Base-by-base conservation (phyloP, 345 rosid species). In the Mercurialis annua region DNA sequence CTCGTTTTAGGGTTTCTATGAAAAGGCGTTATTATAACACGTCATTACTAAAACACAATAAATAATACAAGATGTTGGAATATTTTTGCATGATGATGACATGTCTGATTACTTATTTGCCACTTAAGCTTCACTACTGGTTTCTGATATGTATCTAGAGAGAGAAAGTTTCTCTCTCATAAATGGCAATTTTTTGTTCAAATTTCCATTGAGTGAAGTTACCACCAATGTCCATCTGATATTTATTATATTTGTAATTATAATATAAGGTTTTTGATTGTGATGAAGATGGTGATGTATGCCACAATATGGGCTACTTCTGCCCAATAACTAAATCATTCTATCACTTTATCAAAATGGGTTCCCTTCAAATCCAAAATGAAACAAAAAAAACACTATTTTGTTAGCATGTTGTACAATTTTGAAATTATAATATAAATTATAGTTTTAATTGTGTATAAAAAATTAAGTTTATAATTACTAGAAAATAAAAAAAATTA, bases 1-100 rank as follows among this genome's bases (percentile, higher is more conserved):
- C 78, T 73, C 78, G 72, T 73, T 80, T 34, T 40, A 27, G 76
- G 68, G 61, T 51, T 51, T 18, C 14, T 5, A 0, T n/a, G n/a
- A n/a, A 26, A 11, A 31, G n/a, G 27, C 31, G 38, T 56, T 30
- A 17, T 52, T 27, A 31, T 5, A 40, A 44, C 72, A 75, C 67
- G 75, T 76, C 74, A 33, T 48, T 34, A n/a, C 63, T 40, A 4
- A n/a, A n/a, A 16, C 72, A 43, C 64, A 12, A 73, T 53, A 15
- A 4, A 20, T n/a, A n/a, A n/a, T n/a, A 66, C 64, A 36, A 57
- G 69, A 33, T 17, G 36, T 8, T 15, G 65, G 21, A 53, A 26
- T n/a, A n/a, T n/a, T n/a, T 62, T 60, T 29, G 24, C n/a, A 57
- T 64, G 62, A 46, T 52, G 64, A 64, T 48, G 73, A 68, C 43